Base-by-base conservation (phyloP, 2,329 filamentous ascomycete genomes). In the Daldinia sp. region DNA sequence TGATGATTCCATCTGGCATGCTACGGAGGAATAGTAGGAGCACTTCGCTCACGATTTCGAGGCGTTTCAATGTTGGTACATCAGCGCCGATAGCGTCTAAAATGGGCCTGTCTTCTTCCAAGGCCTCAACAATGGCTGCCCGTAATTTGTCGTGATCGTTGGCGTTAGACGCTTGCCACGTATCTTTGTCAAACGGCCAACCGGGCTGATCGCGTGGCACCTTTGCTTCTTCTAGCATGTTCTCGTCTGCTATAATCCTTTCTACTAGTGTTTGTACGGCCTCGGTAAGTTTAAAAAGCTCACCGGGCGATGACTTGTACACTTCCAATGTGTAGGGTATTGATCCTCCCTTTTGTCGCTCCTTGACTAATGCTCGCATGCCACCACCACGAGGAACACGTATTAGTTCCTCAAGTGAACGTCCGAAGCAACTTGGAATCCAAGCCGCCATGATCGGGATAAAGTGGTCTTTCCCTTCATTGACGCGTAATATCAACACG, bases 201-300 rank as follows among this genome's bases (percentile, higher is more conserved):
- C 86, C 86, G 0, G 81, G 75, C 50, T 74, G 75, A 27, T 86
- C 82, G 13, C 77, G 77, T 0, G 87, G 86, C 1, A 87, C 74
- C 19, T 77, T 73, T 58, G 79, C 78, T 9, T 83, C 80, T 25
- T 86, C 83, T 1, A 90, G 76, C 82, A 90, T 89, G 55, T 84
- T 84, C 63, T 85, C 83, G 50, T 90, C 87, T 0, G 87, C 87
- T 6, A 85, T 75, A 23, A 80, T 82, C 17, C 86, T 81, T 67
- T 87, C 86, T 2, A 81, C 82, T 37, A 87, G 77, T 5, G 76
- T 81, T 70, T 86, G 85, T 13, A 97, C 84, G 9, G 89, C 87
- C 75, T 97, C 92, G 4, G 93, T 97, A 72, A 99, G 85, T 73
- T 90, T 89, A 78, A 97, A 96, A 7, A 98, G 82, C 76, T 97